Conservation (phyloP, 805 yeast genomes). For the Ogataea polymorpha region DNA sequence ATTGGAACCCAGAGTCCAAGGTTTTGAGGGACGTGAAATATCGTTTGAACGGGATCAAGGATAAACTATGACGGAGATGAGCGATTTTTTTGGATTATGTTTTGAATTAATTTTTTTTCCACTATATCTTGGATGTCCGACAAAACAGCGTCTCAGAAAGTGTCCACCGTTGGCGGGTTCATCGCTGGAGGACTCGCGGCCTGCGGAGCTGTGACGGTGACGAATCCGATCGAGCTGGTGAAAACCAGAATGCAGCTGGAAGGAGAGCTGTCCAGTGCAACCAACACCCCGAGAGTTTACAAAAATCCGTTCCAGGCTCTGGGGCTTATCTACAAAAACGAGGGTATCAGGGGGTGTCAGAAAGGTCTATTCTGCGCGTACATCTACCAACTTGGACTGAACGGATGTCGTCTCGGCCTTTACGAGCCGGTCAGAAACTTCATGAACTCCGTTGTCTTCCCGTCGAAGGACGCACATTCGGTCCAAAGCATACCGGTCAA, state of each 20-base stretch:
- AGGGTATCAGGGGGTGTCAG: constrained; percentile 85
- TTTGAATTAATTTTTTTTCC: background rate
- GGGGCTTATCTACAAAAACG: constrained; percentile 64
- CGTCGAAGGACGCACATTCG: constrained; percentile 46
- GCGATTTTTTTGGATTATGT: background rate
- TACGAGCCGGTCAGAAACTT: constrained; percentile 81
- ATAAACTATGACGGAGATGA: constrained; percentile 22
- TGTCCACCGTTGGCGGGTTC: constrained; percentile 74
- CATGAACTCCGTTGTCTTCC: constrained; percentile 53
- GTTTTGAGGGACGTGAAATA: constrained; percentile 80
- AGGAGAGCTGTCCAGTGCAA: constrained; percentile 72
- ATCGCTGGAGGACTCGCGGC: constrained; percentile 93
- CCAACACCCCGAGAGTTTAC: constrained; percentile 52
- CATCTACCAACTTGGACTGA: constrained; percentile 82
- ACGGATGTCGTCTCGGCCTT: constrained; percentile 91
- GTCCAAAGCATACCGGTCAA: constrained; percentile 57
- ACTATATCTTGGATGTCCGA: constrained; percentile 11
- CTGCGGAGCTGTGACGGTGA: constrained; percentile 95
- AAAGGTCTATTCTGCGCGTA: constrained; percentile 89
- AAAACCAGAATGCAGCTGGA: constrained; percentile 96
- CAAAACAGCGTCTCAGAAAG: constrained; percentile 52
- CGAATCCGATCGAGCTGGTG: constrained; percentile 92
- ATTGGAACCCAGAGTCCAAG: constrained; percentile 86
- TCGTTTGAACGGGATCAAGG: constrained; percentile 34
- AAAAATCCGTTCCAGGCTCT: constrained; percentile 86